A percentile compares a stretch with the other conserved stretches of the same genome.
Conservation (phyloP, 495 filamentous ascomycete species). For the Immersiella caudata region DNA sequence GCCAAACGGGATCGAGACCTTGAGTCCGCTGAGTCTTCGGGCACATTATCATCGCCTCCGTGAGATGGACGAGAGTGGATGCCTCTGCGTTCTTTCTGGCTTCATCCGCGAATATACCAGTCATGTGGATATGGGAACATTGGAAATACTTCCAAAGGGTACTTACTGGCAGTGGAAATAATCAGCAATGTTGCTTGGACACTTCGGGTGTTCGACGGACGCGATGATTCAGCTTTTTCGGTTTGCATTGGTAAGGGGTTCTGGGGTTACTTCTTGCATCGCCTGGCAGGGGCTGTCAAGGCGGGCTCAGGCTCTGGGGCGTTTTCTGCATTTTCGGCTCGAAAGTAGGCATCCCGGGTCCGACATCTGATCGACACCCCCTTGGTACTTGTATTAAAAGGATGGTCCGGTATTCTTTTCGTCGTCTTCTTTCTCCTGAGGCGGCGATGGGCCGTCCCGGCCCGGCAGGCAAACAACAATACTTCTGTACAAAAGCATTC, state of each 20-base stretch:
- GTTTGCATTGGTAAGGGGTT: slow-evolving; percentile 34
- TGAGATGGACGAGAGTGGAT: slow-evolving; percentile 14
- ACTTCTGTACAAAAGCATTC: neutral
- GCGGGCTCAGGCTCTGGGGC: slow-evolving; percentile 18
- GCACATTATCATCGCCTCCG: slow-evolving; percentile 54
- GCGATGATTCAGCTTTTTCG: slow-evolving; percentile 16
- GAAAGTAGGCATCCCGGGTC: slow-evolving; percentile 3
- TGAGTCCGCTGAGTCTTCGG: slow-evolving; percentile 55
- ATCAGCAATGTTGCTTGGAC: neutral
- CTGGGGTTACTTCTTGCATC: slow-evolving; percentile 28
- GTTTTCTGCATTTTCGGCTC: slow-evolving; percentile 25
- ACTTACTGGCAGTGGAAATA: neutral
- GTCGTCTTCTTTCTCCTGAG: neutral
- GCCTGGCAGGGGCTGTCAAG: slow-evolving; percentile 4
- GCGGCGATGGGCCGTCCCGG: neutral
- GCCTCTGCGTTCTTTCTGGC: neutral
- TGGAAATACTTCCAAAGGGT: neutral
- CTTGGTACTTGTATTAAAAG: slow-evolving; percentile 14
- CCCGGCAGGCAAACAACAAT: neutral
- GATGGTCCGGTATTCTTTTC: neutral
- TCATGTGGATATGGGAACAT: neutral
- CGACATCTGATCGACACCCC: neutral
- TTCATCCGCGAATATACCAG: too few species aligned
- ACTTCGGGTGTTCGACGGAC: neutral
- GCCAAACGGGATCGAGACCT: slow-evolving; percentile 46